Evolutionary conservation across 495 filamentous ascomycete genomes (phyloP).

Genomic region (Amorphotheca resinae): DNA sequence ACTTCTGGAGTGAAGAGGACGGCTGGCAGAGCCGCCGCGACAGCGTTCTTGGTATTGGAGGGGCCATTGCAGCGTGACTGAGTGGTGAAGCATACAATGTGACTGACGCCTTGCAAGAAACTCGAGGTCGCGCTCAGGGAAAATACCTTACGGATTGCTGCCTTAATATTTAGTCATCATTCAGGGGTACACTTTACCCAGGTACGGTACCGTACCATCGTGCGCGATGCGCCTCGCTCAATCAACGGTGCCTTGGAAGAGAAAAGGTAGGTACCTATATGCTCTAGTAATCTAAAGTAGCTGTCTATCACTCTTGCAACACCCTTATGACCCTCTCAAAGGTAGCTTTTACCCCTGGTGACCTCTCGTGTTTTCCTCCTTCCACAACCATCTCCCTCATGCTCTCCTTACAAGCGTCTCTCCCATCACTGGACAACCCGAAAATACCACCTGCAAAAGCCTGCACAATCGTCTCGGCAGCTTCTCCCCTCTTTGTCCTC

Average conservation of each 20-base stretch:
- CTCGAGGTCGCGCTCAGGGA: too few species aligned
- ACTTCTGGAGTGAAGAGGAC: slow-evolving; percentile 3
- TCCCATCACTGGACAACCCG: slow-evolving; percentile 10
- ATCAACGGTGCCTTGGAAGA: too few species aligned
- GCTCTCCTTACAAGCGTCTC: slow-evolving; percentile 7
- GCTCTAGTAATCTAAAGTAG: too few species aligned
- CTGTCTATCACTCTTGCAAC: slow-evolving; percentile 8
- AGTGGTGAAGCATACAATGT: too few species aligned
- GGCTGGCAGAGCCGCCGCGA: slow-evolving; percentile 17
- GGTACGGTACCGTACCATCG: too few species aligned
- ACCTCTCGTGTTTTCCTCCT: slow-evolving; percentile 15
- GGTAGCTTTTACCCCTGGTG: slow-evolving; percentile 9
- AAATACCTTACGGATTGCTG: too few species aligned
- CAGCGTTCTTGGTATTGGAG: slow-evolving; percentile 11
- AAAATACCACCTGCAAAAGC: slow-evolving; percentile 14
- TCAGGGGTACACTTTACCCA: too few species aligned
- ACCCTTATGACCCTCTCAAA: slow-evolving; percentile 15
- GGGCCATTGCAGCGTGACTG: slow-evolving; percentile 10
- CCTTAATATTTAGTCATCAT: too few species aligned
- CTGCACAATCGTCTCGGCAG: slow-evolving; percentile 15
- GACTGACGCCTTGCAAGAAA: too few species aligned
- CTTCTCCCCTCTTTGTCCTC: slow-evolving; percentile 18
- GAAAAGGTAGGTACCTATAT: too few species aligned
- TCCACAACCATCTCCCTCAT: slow-evolving; percentile 14
- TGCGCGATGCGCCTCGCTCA: too few species aligned